phyloP scores from a whole-genome alignment of 805 yeast species.

The Lipomyces yamanashiensis region DNA sequence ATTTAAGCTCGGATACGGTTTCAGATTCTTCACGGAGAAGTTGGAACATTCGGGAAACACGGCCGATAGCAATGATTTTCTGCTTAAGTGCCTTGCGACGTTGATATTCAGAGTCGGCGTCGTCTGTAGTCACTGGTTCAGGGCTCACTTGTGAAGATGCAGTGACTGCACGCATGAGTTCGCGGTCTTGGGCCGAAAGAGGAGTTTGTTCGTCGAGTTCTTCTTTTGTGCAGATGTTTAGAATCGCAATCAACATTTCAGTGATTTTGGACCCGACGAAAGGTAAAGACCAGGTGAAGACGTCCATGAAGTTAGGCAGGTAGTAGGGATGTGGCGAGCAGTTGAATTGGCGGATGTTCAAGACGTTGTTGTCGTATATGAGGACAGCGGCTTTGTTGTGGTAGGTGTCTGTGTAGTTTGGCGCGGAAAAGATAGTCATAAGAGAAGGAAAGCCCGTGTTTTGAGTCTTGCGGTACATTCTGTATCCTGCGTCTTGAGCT shows the following conservation, averaged over 20 bases:
- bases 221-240: slow-evolving; percentile 94
- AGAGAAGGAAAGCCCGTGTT: slow-evolving; percentile 87
- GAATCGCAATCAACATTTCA: slow-evolving; percentile 85
- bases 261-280: slow-evolving; percentile 94
- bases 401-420: slow-evolving; percentile 89
- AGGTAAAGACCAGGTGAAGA: slow-evolving; percentile 95
- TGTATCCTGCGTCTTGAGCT: slow-evolving; percentile 96
- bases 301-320: slow-evolving; percentile 96
- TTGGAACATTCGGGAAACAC: slow-evolving; percentile 89
- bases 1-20: slow-evolving; percentile 77
- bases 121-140: background rate
- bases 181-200: slow-evolving; percentile 20
- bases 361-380: slow-evolving; percentile 86
- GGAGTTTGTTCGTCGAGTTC: slow-evolving; percentile 67
- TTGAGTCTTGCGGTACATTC: slow-evolving; percentile 87
- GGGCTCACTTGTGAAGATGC: background rate
- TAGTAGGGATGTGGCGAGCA: slow-evolving; percentile 94
- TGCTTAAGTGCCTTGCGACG: slow-evolving; percentile 65
- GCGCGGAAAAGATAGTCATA: slow-evolving; percentile 92
- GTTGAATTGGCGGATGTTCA: slow-evolving; percentile 95
- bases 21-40: slow-evolving; percentile 88
- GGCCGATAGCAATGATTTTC: slow-evolving; percentile 94
- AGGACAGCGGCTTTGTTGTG: slow-evolving; percentile 94
- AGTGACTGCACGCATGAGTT: background rate
- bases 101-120: slow-evolving; percentile 41